Evolutionary conservation across 768 basidiomycete genomes (phyloP).

Genomic region (Mycena haematopus): DNA sequence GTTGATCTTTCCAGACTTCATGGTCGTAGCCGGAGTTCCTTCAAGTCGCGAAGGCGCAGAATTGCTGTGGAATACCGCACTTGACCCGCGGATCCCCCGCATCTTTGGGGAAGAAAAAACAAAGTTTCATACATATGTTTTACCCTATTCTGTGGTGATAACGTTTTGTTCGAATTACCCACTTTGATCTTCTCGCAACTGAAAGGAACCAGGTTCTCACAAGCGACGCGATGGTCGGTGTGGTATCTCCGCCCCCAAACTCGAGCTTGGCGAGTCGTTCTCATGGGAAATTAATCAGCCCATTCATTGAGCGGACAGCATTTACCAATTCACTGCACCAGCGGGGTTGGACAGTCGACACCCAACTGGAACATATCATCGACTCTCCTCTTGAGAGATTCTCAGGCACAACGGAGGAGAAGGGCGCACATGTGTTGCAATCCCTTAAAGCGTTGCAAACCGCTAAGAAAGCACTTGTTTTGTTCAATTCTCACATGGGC

Average conservation of each 20-base stretch:
- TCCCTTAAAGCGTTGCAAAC: conserved; percentile 56
- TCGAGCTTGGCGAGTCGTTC: conserved; percentile 66
- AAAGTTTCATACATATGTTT: conserved; percentile 69
- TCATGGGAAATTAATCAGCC: not conserved
- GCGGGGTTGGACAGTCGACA: conserved; percentile 79
- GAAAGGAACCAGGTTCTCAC: conserved; percentile 76
- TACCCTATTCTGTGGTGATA: conserved; percentile 92
- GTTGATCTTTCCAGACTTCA: conserved; percentile 95
- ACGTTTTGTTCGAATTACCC: conserved; percentile 64
- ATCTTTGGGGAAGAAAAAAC: conserved; percentile 46
- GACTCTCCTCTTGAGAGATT: conserved; percentile 69
- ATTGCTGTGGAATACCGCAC: conserved; percentile 65
- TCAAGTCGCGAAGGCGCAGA: conserved; percentile 68
- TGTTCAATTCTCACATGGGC: conserved; percentile 90
- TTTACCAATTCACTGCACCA: conserved; percentile 67
- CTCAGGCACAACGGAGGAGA: conserved; percentile 54
- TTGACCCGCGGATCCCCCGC: conserved; percentile 64
- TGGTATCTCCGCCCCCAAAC: conserved; percentile 81
- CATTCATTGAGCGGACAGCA: conserved; percentile 45
- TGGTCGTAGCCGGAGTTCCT: conserved; percentile 77
- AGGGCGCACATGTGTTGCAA: conserved; percentile 59
- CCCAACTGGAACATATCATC: conserved; percentile 63
- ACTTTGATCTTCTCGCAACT: not conserved
- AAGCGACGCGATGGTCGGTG: conserved; percentile 93
- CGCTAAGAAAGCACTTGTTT: conserved; percentile 77